Evolutionary conservation across 2,329 filamentous ascomycete species (phyloP), one percentile per base, ranked within the genome.

Genomic region (Parascedosporium putredinis): DNA sequence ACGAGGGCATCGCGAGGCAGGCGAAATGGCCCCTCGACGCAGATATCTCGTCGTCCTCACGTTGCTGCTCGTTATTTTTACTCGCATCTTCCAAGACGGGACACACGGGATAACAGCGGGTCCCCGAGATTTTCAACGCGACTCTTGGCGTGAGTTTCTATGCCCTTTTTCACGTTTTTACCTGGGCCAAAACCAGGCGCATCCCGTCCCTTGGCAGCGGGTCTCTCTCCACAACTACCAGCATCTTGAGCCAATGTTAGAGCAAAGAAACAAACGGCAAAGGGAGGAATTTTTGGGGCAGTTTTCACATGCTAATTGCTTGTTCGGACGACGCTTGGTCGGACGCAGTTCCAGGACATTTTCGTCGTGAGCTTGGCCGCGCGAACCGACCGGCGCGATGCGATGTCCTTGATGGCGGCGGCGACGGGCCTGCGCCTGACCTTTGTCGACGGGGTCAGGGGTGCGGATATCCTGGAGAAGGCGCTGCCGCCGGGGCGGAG

Each of bases 291-390:
- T n/a, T n/a, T n/a, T n/a, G n/a, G n/a, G n/a, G n/a, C n/a, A n/a
- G n/a, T n/a, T n/a, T 16, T 14, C n/a, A n/a, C n/a, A 23, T 27
- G 31, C 27, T 47, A 36, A 47, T 8, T 4, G 14, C 2, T 31
- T n/a, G n/a, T n/a, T n/a, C n/a, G n/a, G n/a, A 16, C 34, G 7
- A 16, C 34, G 12, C 9, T 12, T 23, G 27, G 12, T 10, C 7
- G 18, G 20, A 33, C 23, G 10, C 40, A 77, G 74, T 79, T 79
- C 53, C 62, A 73, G 27, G 67, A 72, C 47, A 71, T 79, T n/a
- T 67, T 78, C 52, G 72, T 74, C 24, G 67, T 79, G 43, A 75
- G 72, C 43, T 64, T 78, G 3, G 70, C 73, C 1, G 64, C 64
- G 18, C 63, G 75, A 3, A 71, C 67, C 18, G 76, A 79, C 54